Evolutionary conservation across 768 basidiomycete species (phyloP), one percentile per base, ranked within the genome.

Genomic region (Leccinum disarticulatum): DNA sequence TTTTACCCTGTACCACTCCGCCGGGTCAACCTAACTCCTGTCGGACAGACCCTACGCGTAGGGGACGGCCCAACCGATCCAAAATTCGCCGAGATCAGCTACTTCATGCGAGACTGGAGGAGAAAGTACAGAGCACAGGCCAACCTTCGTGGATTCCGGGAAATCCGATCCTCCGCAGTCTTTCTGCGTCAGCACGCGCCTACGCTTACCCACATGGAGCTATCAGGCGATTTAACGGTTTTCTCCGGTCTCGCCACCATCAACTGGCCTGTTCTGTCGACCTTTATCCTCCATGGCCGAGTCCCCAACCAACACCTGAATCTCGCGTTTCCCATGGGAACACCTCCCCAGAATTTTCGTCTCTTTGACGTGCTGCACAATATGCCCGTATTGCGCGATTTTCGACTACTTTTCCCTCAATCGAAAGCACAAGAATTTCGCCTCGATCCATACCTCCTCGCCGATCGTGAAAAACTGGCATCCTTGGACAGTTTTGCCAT

Each of bases 51-150:
- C 14, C 59, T 74, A 2, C 73, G 73, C 9, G 70, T 74, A 50
- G 73, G 73, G 4, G 73, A 74, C 55, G 73, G 74, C 47, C 70
- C 70, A 9, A 72, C 69, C 1, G 72, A 76, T 38, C 66, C 72
- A 54, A 68, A 64, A 38, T 70, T 74, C 38, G 56, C 71, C 33
- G 73, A 74, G 19, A 68, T 69, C 47, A 67, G 61, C 25, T 74
- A 74, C 62, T 76, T 70, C 13, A 74, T 74, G 64, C 70, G 73
- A 0, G 74, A 73, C 41, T 74, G 73, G 73, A 64, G 73, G 56
- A 72, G 71, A 62, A 74, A 74, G 46, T 70, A 74, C 55, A 76
- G 72, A 52, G 63, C 69, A 0, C 73, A 74, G 38, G 66, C 69
- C 3, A 66, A 66, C 55, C 61, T 66, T 46, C 74, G 74, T 14